A percentile compares a stretch with the other conserved stretches of the same genome.
phyloP scores from a whole-genome alignment of 306 rosid genomes.

The Ceratonia siliqua region DNA sequence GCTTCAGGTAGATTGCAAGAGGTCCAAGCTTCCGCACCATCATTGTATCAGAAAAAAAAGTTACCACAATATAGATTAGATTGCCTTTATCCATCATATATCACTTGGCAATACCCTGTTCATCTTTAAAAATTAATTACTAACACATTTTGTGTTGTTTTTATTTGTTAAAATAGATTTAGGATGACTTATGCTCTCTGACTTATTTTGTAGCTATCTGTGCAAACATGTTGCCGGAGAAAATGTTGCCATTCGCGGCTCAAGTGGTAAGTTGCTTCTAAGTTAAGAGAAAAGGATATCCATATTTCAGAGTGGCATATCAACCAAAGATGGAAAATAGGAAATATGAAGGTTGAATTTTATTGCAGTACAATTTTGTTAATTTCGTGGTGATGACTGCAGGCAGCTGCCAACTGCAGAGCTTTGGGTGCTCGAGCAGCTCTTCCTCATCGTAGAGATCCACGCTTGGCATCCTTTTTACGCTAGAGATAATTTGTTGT shows the following conservation, averaged over 20 bases:
- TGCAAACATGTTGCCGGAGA: conserved; percentile 76
- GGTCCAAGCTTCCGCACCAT: not conserved
- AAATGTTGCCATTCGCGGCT: conserved; percentile 84
- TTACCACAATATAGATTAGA: not conserved
- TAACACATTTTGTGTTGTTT: not conserved
- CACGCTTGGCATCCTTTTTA: conserved; percentile 63
- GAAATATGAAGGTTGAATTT: not conserved
- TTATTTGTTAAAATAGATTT: conserved; percentile 3
- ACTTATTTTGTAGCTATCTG: conserved; percentile 69
- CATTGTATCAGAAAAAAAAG: not conserved
- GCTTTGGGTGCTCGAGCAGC: conserved; percentile 76
- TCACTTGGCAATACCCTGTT: not conserved
- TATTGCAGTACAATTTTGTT: not conserved
- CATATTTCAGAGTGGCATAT: not conserved
- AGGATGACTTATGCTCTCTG: conserved; percentile 26
- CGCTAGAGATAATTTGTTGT: conserved; percentile 1
- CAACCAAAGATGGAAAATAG: not conserved
- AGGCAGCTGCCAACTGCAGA: conserved; percentile 89
- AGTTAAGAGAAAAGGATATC: not conserved
- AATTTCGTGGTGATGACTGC: conserved; percentile 31
- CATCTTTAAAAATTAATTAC: not conserved
- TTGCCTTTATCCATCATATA: not conserved
- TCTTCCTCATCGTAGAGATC: conserved; percentile 61
- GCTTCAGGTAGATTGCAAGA: not conserved
- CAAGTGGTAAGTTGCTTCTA: conserved; percentile 63